Evolutionary conservation across 2,329 filamentous ascomycete genomes (phyloP).

Genomic region (Neonectria sp.): DNA sequence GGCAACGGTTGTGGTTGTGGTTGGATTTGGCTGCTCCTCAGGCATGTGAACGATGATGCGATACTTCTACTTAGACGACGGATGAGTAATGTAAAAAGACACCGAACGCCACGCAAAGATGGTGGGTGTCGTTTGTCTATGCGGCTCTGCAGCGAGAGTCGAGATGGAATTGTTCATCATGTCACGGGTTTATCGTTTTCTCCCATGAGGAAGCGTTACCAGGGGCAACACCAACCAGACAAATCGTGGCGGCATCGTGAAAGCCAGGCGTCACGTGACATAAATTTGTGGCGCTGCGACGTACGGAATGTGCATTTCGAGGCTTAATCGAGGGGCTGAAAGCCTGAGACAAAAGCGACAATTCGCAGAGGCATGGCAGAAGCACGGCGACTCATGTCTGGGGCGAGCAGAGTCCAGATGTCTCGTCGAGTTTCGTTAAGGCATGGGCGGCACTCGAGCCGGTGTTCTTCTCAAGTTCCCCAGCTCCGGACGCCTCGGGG

Average conservation of each 20-base stretch:
- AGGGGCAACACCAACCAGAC: slow-evolving; percentile 18
- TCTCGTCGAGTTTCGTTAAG: background rate
- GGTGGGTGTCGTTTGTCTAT: slow-evolving; percentile 15
- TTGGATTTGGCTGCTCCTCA: background rate
- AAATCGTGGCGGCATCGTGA: background rate
- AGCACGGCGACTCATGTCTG: background rate
- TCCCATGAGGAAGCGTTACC: slow-evolving; percentile 7
- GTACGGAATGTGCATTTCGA: background rate
- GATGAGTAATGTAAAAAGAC: background rate
- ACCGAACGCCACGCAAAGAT: background rate
- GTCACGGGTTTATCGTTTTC: background rate
- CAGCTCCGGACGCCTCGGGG: background rate
- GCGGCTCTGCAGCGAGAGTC: slow-evolving; percentile 1
- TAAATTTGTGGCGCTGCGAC: background rate
- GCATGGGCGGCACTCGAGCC: background rate
- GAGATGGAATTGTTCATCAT: background rate
- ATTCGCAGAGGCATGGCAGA: background rate
- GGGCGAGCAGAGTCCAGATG: background rate
- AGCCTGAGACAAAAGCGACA: background rate
- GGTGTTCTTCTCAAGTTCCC: background rate
- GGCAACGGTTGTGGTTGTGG: background rate
- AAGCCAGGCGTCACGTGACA: slow-evolving; percentile 13
- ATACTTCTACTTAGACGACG: slow-evolving; percentile 9
- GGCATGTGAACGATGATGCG: slow-evolving; percentile 9
- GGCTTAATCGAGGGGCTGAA: background rate